Conservation (phyloP, 1,139 yeast genomes). For the Diutina catenulata region DNA sequence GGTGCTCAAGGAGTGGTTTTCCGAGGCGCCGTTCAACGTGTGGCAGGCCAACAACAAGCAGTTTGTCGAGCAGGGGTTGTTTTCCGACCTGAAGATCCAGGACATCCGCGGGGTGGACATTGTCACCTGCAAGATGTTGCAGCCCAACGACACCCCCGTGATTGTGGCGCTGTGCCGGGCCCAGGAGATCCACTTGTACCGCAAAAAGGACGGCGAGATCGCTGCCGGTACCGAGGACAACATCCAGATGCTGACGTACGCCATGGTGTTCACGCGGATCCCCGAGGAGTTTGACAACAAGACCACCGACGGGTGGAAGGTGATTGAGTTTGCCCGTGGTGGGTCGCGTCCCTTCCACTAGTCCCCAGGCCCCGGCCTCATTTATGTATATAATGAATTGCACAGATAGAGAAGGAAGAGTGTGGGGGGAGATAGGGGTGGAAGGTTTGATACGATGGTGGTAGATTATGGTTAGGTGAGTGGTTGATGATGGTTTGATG, state of each 20-base stretch:
- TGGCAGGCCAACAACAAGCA: constrained; percentile 93
- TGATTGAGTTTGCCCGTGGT: constrained; percentile 90
- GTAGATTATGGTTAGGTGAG: too few relatives aligned
- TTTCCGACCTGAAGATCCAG: constrained; percentile 82
- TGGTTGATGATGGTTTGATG: too few relatives aligned
- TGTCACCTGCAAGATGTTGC: constrained; percentile 76
- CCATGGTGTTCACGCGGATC: constrained; percentile 87
- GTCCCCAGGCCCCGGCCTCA: too few relatives aligned
- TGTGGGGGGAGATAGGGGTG: too few relatives aligned
- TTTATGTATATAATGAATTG: too few relatives aligned
- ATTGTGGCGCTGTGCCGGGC: constrained; percentile 93
- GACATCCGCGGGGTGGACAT: constrained; percentile 96
- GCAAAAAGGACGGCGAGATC: constrained; percentile 87
- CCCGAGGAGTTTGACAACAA: constrained; percentile 86
- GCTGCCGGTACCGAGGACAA: constrained; percentile 96
- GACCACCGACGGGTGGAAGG: constrained; percentile 96
- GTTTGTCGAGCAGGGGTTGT: constrained; percentile 81
- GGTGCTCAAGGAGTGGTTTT: constrained; percentile 79
- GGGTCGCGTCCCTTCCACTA: constrained; percentile 82
- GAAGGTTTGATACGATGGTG: too few relatives aligned
- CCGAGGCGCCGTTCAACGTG: constrained; percentile 94
- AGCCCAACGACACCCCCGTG: constrained; percentile 90
- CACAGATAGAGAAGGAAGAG: too few relatives aligned
- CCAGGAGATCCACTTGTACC: constrained; percentile 86
- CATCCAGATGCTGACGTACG: constrained; percentile 86